phyloP scores from a whole-genome alignment of 306 rosid genomes.

The Hippophae tibetana region DNA sequence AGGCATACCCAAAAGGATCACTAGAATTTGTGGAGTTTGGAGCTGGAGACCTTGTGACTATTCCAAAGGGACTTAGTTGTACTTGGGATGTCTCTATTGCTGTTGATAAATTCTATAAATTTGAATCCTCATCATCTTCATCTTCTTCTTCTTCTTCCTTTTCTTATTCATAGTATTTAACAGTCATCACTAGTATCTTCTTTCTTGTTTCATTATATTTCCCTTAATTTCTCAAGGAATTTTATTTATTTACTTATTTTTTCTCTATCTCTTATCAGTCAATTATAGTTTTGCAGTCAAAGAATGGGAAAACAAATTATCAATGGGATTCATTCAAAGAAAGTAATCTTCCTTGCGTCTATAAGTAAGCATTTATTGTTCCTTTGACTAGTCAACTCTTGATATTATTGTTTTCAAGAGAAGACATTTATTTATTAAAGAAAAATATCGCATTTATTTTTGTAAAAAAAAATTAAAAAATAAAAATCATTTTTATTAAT shows the following conservation, averaged over 20 bases:
- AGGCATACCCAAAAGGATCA: conserved; percentile 72
- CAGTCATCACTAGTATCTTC: no score
- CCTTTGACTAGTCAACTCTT: conserved; percentile 60
- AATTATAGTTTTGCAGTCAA: conserved; percentile 24
- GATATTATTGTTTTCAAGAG: no score
- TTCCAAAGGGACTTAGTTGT: conserved; percentile 89
- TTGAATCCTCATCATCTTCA: conserved; percentile 46
- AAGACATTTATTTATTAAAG: no score
- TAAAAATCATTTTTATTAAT: no score
- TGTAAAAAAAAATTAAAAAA: no score
- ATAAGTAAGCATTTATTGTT: conserved; percentile 30
- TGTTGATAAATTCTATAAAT: conserved; percentile 88
- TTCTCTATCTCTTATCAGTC: background rate
- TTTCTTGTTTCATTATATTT: background rate
- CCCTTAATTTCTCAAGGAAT: background rate
- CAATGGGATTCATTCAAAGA: conserved; percentile 47
- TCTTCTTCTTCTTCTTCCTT: conserved; percentile 10
- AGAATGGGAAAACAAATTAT: conserved; percentile 30
- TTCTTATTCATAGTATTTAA: background rate
- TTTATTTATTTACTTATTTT: no score
- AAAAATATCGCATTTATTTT: no score
- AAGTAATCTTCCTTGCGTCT: conserved; percentile 34
- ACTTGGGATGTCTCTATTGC: conserved; percentile 96
- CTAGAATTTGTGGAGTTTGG: conserved; percentile 80
- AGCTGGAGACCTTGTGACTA: conserved; percentile 84